Percentiles rank a stretch among this genome's conserved stretches.
These are phyloP conservation scores for Opeltia flavorubescens DNA, from an alignment of 495 filamentous ascomycete genomes.

Conservation along the genomic window DNA sequence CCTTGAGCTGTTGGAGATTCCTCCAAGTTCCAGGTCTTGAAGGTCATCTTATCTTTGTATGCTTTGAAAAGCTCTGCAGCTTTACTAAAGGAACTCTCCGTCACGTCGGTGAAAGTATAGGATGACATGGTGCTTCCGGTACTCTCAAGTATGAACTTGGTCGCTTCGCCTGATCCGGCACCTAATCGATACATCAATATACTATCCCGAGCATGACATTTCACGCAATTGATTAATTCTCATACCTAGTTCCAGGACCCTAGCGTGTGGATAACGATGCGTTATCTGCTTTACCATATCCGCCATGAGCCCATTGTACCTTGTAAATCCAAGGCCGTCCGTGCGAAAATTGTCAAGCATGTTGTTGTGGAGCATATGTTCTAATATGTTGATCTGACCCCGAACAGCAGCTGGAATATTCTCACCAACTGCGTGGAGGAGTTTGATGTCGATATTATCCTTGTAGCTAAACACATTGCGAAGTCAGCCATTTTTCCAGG, in stretches of 20 bases:
- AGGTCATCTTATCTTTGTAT: slow-evolving; percentile 26
- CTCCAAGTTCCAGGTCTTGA: slow-evolving; percentile 31
- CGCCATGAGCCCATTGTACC: slow-evolving; percentile 9
- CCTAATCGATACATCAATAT: too few relatives aligned
- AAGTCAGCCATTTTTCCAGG: too few relatives aligned
- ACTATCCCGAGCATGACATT: too few relatives aligned
- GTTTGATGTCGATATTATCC: slow-evolving; percentile 15
- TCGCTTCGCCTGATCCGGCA: slow-evolving; percentile 23
- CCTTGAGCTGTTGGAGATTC: slow-evolving; percentile 28
- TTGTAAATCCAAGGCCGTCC: slow-evolving; percentile 14
- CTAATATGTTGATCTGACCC: slow-evolving; percentile 24
- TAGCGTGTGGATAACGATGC: slow-evolving; percentile 21
- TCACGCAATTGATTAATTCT: too few relatives aligned
- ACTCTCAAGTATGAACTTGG: slow-evolving; percentile 19
- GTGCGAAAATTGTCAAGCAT: slow-evolving; percentile 25
- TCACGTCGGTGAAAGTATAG: slow-evolving; percentile 42
- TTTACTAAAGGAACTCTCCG: slow-evolving; percentile 26
- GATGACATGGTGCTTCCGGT: slow-evolving; percentile 13
- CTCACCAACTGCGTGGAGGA: slow-evolving; percentile 20
- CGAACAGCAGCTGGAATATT: slow-evolving; percentile 22
- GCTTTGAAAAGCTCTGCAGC: slow-evolving; percentile 15
- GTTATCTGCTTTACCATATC: slow-evolving; percentile 19
- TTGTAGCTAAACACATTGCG: too few relatives aligned
- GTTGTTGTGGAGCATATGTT: slow-evolving; percentile 24
- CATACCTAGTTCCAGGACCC: slow-evolving; percentile 21